These are phyloP conservation scores for Lodderomyces jiufengensis DNA, from an alignment of 1,139 yeast species.

Conservation along the genomic window DNA sequence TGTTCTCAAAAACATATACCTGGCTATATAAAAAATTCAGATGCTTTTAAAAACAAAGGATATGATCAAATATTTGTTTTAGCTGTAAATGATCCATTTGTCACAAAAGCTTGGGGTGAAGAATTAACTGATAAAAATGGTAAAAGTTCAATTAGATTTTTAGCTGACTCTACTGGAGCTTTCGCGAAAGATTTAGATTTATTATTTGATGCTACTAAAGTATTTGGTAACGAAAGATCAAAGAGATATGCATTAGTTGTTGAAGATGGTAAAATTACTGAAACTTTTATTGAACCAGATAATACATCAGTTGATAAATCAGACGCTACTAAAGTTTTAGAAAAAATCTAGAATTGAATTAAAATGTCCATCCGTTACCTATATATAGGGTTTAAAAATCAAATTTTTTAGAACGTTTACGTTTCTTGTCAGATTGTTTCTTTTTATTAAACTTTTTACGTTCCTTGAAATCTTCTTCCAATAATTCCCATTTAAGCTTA, in stretches of 20 bases:
- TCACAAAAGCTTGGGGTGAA: constrained; percentile 53
- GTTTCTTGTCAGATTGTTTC: constrained; percentile 52
- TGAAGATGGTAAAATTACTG: constrained; percentile 65
- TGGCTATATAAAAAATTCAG: constrained; percentile 56
- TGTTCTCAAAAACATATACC: constrained; percentile 80
- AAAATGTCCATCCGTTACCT: no score
- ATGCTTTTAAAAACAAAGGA: constrained; percentile 63
- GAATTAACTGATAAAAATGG: constrained; percentile 21
- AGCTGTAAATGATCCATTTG: constrained; percentile 84
- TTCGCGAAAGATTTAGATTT: constrained; percentile 64
- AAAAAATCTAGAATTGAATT: constrained; percentile 9
- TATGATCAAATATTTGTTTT: constrained; percentile 57
- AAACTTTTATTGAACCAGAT: constrained; percentile 78
- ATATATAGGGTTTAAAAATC: no score
- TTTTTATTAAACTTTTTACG: constrained; percentile 51
- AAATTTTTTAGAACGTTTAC: constrained; percentile 40
- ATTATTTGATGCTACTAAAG: constrained; percentile 64
- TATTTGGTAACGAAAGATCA: constrained; percentile 73
- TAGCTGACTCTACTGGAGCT: constrained; percentile 76
- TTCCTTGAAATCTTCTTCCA: constrained; percentile 45
- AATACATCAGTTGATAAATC: constrained; percentile 62
- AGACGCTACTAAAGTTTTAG: constrained; percentile 37
- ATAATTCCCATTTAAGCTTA: constrained; percentile 51
- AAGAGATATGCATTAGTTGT: constrained; percentile 75
- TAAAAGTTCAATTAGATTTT: constrained; percentile 41